Evolutionary conservation across 352 stramenopile species (phyloP).

Genomic region (Phytophthora rubi): DNA sequence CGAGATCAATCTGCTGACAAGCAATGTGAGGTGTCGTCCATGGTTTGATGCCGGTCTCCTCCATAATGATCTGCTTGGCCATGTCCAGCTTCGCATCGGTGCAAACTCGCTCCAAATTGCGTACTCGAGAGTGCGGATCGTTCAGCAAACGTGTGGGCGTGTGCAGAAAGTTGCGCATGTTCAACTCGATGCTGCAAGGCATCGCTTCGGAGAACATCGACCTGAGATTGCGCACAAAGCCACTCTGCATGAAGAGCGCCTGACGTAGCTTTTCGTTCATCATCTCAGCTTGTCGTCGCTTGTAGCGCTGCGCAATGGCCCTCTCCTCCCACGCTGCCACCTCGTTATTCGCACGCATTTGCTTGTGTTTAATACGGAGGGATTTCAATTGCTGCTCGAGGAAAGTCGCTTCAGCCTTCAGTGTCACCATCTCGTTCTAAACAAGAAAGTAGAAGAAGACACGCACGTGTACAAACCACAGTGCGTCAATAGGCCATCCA

Average conservation of each 20-base stretch:
- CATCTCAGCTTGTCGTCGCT: conserved; percentile 41
- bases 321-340: conserved; percentile 51
- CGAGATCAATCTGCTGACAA: conserved; percentile 32
- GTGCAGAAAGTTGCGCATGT: conserved; percentile 41
- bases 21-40: conserved; percentile 27
- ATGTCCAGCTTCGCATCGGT: conserved; percentile 36
- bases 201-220: conserved; percentile 34
- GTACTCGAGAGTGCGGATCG: conserved; percentile 20
- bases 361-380: conserved; percentile 46
- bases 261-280: conserved; percentile 36
- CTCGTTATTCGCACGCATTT: conserved; percentile 27
- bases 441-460: no score
- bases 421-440: conserved; percentile 40
- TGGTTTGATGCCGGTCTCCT: conserved; percentile 30
- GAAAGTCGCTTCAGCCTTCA: conserved; percentile 46
- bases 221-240: conserved; percentile 34
- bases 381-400: conserved; percentile 50
- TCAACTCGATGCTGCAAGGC: conserved; percentile 32
- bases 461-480: no score
- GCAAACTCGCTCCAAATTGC: conserved; percentile 30
- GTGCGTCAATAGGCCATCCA: neutral
- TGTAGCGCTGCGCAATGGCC: conserved; percentile 48
- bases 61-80: conserved; percentile 35
- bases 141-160: conserved; percentile 31
- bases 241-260: conserved; percentile 34